Conservation (phyloP, 208 protist genomes). For the Angomonas deanei region DNA sequence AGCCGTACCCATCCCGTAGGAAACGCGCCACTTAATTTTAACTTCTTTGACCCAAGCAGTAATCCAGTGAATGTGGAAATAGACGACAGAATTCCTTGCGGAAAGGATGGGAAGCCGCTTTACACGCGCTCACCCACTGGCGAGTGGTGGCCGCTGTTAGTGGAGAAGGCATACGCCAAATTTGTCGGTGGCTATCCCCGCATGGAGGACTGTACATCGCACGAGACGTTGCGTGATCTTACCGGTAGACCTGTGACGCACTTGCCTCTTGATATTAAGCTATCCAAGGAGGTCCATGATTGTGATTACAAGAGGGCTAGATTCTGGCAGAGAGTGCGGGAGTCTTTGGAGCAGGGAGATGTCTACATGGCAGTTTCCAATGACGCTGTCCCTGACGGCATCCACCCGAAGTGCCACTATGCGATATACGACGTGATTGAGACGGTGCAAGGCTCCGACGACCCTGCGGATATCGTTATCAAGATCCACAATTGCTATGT, state of each 20-base stretch:
- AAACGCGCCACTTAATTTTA: slow-evolving; percentile 59
- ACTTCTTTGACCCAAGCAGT: slow-evolving; percentile 78
- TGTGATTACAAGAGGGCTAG: slow-evolving; percentile 45
- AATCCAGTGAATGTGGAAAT: slow-evolving; percentile 70
- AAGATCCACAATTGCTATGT: slow-evolving; percentile 63
- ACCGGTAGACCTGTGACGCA: slow-evolving; percentile 78
- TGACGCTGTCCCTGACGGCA: slow-evolving; percentile 35
- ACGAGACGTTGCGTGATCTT: slow-evolving; percentile 80
- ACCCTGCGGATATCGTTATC: slow-evolving; percentile 52
- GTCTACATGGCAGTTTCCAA: slow-evolving; percentile 68
- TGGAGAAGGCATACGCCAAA: slow-evolving; percentile 92
- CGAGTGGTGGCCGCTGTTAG: slow-evolving; percentile 68
- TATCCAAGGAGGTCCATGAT: slow-evolving; percentile 56
- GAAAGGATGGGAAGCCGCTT: slow-evolving; percentile 31
- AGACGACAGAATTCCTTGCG: slow-evolving; percentile 76
- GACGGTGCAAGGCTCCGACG: slow-evolving; percentile 33
- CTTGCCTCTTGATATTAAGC: slow-evolving; percentile 52
- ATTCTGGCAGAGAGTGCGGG: slow-evolving; percentile 62
- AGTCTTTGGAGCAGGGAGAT: slow-evolving; percentile 51
- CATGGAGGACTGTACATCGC: slow-evolving; percentile 68
- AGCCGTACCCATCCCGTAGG: slow-evolving; percentile 35
- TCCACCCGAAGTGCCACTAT: slow-evolving; percentile 77
- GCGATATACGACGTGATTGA: slow-evolving; percentile 59
- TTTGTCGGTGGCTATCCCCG: slow-evolving; percentile 79
- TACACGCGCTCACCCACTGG: slow-evolving; percentile 46